These are phyloP conservation scores for Nakazawaea pomicola DNA, from an alignment of 805 yeast species.

Conservation along the genomic window DNA sequence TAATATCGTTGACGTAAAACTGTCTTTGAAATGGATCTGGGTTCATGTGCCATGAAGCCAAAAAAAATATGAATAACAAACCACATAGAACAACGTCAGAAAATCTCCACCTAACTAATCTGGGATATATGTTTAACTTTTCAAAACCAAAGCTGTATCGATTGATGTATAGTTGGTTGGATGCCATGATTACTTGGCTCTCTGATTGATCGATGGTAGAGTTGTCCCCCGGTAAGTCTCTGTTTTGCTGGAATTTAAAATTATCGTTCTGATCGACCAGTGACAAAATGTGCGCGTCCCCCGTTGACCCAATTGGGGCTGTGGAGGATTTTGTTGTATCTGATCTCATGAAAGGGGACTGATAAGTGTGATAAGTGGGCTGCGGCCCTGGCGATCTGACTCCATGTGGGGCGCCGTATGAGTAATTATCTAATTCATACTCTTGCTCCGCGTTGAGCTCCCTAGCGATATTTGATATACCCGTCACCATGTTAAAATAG, in stretches of 20 bases:
- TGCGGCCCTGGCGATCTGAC: neutral
- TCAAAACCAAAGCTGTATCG: constrained; percentile 14
- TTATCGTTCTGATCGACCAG: too few species aligned
- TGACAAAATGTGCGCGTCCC: too few species aligned
- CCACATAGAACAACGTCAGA: constrained; percentile 6
- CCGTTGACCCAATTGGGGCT: constrained; percentile 6
- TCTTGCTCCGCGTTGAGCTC: neutral
- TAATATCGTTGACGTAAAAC: constrained; percentile 68
- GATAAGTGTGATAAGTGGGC: neutral
- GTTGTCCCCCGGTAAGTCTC: neutral
- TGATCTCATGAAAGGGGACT: neutral
- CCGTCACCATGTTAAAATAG: too few species aligned
- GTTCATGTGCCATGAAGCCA: constrained; percentile 17
- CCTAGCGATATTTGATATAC: too few species aligned
- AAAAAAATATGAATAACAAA: constrained; percentile 3
- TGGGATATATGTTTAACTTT: constrained; percentile 4
- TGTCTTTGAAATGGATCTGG: constrained; percentile 70
- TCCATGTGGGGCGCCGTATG: neutral
- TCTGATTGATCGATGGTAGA: neutral
- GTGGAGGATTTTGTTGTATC: neutral
- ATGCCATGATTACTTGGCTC: neutral
- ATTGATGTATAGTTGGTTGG: neutral
- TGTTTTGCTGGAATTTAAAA: neutral
- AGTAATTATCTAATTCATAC: neutral
- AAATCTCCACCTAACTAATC: constrained; percentile 11